These are phyloP conservation scores for Parastagonospora nodorum DNA, from an alignment of 2,329 filamentous ascomycete species.

Conservation along the genomic window DNA sequence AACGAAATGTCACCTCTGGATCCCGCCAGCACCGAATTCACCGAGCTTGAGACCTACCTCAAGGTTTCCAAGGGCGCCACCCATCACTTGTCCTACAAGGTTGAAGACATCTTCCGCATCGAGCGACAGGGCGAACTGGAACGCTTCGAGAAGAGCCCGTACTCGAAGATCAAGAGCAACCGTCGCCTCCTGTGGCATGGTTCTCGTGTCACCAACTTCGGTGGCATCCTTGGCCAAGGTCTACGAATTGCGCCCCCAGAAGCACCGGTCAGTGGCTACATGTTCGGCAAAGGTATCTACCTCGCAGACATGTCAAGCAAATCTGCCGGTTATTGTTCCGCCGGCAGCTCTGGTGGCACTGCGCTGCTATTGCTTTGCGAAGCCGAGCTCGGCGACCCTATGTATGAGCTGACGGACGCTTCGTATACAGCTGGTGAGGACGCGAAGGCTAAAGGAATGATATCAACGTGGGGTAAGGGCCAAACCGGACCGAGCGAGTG, in stretches of 20 bases:
- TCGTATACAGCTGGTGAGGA: constrained; percentile 68
- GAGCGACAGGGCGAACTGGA: constrained; percentile 73
- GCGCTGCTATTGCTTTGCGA: constrained; percentile 83
- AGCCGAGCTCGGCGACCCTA: constrained; percentile 77
- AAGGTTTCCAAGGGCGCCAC: constrained; percentile 68
- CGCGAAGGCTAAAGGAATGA: constrained; percentile 63
- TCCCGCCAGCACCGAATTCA: constrained; percentile 64
- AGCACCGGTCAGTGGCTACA: constrained; percentile 79
- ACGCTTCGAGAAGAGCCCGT: constrained; percentile 66
- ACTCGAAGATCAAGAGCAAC: constrained; percentile 62
- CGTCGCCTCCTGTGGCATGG: constrained; percentile 87
- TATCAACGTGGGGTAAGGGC: constrained; percentile 75
- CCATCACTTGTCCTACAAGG: constrained; percentile 63
- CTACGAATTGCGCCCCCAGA: constrained; percentile 88
- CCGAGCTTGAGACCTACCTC: constrained; percentile 69
- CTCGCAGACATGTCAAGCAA: constrained; percentile 82
- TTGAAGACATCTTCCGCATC: constrained; percentile 82
- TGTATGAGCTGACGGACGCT: constrained; percentile 65
- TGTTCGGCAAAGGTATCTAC: constrained; percentile 92
- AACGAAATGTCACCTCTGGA: constrained; percentile 76
- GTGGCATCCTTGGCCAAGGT: constrained; percentile 84
- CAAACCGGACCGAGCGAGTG: constrained; percentile 67
- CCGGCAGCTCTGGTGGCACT: constrained; percentile 66
- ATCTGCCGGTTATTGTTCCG: constrained; percentile 76
- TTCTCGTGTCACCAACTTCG: constrained; percentile 81